Evolutionary conservation across 768 basidiomycete species (phyloP).

Genomic region (Butyriboletus loyo): DNA sequence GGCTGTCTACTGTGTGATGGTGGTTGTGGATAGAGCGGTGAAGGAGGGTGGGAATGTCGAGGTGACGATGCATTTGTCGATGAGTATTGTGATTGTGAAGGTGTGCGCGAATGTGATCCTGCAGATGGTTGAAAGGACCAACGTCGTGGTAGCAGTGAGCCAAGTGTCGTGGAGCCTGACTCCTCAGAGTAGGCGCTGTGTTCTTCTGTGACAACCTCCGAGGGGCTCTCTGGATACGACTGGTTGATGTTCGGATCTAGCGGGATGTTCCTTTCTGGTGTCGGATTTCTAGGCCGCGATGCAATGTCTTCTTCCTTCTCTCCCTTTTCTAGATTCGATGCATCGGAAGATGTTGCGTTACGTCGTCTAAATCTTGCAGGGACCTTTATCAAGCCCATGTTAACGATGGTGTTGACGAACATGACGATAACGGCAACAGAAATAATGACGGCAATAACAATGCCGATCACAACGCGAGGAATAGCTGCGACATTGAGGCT

Average conservation of each 20-base stretch:
- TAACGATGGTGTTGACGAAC: constrained; percentile 61
- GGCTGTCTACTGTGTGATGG: constrained; percentile 29
- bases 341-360: constrained; percentile 8
- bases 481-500: constrained; percentile 64
- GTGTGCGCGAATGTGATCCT: constrained; percentile 28
- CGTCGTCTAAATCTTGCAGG: constrained; percentile 18
- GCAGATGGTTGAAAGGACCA: constrained; percentile 33
- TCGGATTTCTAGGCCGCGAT: constrained; percentile 49
- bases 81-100: constrained; percentile 33
- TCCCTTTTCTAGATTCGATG: constrained; percentile 30
- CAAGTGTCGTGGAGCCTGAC: constrained; percentile 35
- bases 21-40: constrained; percentile 26
- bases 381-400: constrained; percentile 38
- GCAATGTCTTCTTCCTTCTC: constrained; percentile 16
- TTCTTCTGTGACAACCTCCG: constrained; percentile 21
- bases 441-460: constrained; percentile 68
- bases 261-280: constrained; percentile 44
- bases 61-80: constrained; percentile 29
- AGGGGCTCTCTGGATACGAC: constrained; percentile 42
- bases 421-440: constrained; percentile 68
- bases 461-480: constrained; percentile 76
- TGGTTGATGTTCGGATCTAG: constrained; percentile 42
- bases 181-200: constrained; percentile 31
- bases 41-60: constrained; percentile 31
- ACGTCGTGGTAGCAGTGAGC: constrained; percentile 31